A percentile compares a stretch with the other conserved stretches of the same genome.
phyloP scores from a whole-genome alignment of 176 grass and related monocot genomes.

The Bolboschoenus planiculmis region DNA sequence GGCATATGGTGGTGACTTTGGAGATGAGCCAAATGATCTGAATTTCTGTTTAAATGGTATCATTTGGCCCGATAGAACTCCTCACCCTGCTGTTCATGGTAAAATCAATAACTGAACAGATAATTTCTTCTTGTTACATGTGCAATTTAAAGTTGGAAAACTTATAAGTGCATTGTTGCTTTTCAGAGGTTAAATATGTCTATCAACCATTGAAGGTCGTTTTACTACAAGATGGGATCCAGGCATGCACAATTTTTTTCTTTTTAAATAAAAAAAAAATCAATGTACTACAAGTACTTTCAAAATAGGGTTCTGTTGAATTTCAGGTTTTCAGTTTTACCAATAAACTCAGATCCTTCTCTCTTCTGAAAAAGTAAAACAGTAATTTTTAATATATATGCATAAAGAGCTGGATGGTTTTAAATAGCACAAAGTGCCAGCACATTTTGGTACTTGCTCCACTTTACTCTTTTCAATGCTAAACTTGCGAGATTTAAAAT shows the following conservation, averaged over 20 bases:
- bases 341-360: neutral
- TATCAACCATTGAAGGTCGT: constrained; percentile 82
- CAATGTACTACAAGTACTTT: neutral
- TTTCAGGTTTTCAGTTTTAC: neutral
- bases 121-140: neutral
- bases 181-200: constrained; percentile 88
- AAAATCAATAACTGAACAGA: constrained; percentile 17
- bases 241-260: constrained; percentile 37
- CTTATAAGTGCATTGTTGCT: neutral
- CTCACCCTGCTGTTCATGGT: constrained; percentile 88
- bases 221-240: constrained; percentile 40
- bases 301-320: neutral
- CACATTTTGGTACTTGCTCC: neutral
- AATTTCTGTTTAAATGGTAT: constrained; percentile 98
- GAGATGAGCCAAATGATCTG: constrained; percentile 79
- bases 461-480: neutral
- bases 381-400: neutral
- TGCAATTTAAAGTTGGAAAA: neutral
- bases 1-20: constrained; percentile 94
- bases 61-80: constrained; percentile 86
- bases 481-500: neutral
- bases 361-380: neutral
- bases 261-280: neutral
- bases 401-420: neutral
- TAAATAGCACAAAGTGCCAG: neutral